Percentiles rank a stretch among this genome's conserved stretches.
Conservation (phyloP, 257 asterid genomes). For the Solanum microdontum region DNA sequence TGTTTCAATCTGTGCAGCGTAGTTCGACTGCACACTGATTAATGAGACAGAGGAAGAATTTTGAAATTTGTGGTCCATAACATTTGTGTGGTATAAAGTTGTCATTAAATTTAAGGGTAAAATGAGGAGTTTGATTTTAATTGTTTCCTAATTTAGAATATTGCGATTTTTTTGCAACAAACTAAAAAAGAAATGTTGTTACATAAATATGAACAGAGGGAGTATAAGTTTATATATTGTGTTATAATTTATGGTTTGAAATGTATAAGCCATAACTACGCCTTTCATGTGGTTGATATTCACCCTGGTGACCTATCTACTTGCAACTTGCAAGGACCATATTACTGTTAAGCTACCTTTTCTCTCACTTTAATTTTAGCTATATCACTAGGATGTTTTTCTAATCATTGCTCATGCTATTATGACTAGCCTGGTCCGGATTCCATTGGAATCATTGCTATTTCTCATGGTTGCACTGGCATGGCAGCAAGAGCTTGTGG, state of each 20-base stretch:
- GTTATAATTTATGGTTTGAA: neutral
- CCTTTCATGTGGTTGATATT: neutral
- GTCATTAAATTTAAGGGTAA: neutral
- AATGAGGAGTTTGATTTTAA: neutral
- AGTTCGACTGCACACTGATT: neutral
- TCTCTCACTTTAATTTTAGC: neutral
- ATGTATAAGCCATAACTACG: neutral
- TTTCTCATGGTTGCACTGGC: slow-evolving; percentile 99
- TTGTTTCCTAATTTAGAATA: neutral
- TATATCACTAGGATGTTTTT: neutral
- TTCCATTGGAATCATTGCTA: slow-evolving; percentile 99
- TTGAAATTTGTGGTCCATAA: neutral
- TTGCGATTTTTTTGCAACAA: neutral
- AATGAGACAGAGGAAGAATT: neutral
- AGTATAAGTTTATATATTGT: neutral
- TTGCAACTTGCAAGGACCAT: neutral
- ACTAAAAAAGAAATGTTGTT: neutral
- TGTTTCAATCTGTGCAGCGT: neutral
- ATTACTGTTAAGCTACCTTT: neutral
- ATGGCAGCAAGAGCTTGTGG: slow-evolving; percentile 97
- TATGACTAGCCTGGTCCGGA: slow-evolving; percentile 98
- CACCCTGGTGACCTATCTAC: neutral
- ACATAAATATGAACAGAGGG: neutral
- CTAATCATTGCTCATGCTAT: neutral
- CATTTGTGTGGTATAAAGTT: neutral